Base-by-base conservation (phyloP, 2,329 filamentous ascomycete genomes). In the Clarireedia hainanense region DNA sequence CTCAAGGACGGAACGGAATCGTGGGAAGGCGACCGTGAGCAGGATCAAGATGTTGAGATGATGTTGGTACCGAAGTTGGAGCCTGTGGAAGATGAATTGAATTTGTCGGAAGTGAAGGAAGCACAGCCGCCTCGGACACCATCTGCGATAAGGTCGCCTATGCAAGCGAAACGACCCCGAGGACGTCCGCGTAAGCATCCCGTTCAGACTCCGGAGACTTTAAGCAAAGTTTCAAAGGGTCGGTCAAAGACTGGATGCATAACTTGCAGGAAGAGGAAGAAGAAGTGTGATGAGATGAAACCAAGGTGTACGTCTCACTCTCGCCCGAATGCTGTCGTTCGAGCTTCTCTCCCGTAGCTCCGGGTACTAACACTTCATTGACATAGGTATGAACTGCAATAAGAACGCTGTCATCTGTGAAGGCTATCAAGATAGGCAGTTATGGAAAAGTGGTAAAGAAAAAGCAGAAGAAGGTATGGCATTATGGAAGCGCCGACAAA, bases 371-470 rank as follows among this genome's bases (percentile, higher is more conserved):
- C 47, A 3, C 9, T 47, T 20, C 12, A 15, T 14, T 20, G 6
- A 27, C 15, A 12, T 56, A 90, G 86, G 88, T 64, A 78, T 89
- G 71, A 95, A 95, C 65, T 96, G 91, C 67, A 86, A 94, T 72
- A 96, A 95, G 77, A 96, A 95, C 69, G 89, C 90, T 7, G 89
- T 95, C 12, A 83, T 91, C 12, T 96, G 91, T 68, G 90, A 95
- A 72, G 91, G 91, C 12, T 96, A 95, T 67, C 88, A 89, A 50
- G 86, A 89, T 59, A 90, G 90, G 69, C 86, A 89, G 57, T 80
- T 90, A 52, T 96, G 91, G 91, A 89, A 85, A 70, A 91, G 89
- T 67, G 89, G 90, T 27, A 89, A 83, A 68, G 87, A 92, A 70
- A 68, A 79, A 67, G 79, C 82, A 36, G 84, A 87, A 74, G 84